phyloP scores from a whole-genome alignment of 768 basidiomycete genomes.

The Lactarius quietus region DNA sequence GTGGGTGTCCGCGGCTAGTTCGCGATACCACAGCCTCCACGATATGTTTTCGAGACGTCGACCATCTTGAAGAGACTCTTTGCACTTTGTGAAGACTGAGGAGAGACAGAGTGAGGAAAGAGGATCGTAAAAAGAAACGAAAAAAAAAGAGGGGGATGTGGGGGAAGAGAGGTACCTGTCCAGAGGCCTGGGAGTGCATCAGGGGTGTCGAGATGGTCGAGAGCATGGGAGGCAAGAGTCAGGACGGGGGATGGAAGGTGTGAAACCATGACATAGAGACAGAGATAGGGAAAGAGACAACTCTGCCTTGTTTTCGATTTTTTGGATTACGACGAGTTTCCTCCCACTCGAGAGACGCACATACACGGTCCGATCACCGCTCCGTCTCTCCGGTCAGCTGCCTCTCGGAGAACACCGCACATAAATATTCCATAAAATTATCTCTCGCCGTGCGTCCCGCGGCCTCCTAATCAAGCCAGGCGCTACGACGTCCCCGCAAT shows the following conservation, averaged over 20 bases:
- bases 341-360: background rate
- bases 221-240: conserved; percentile 58
- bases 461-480: conserved; percentile 6
- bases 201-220: conserved; percentile 63
- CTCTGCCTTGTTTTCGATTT: background rate
- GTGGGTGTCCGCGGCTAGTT: conserved; percentile 44
- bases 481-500: conserved; percentile 20
- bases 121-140: conserved; percentile 2
- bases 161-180: conserved; percentile 45
- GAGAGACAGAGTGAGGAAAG: background rate
- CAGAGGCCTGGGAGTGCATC: conserved; percentile 66
- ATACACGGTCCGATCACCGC: background rate
- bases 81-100: conserved; percentile 82
- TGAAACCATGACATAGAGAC: conserved; percentile 41
- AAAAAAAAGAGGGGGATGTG: conserved; percentile 12
- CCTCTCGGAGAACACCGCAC: background rate
- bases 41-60: conserved; percentile 80
- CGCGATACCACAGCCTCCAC: conserved; percentile 80
- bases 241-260: conserved; percentile 64
- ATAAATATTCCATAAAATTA: background rate
- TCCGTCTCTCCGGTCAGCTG: background rate
- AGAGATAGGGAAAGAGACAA: background rate
- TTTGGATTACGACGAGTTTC: background rate
- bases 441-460: conserved; percentile 10
- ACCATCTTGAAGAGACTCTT: conserved; percentile 75